Evolutionary conservation across 495 filamentous ascomycete genomes (phyloP), one percentile per base, ranked within the genome.

Genomic region (Gamarada debralockiae): DNA sequence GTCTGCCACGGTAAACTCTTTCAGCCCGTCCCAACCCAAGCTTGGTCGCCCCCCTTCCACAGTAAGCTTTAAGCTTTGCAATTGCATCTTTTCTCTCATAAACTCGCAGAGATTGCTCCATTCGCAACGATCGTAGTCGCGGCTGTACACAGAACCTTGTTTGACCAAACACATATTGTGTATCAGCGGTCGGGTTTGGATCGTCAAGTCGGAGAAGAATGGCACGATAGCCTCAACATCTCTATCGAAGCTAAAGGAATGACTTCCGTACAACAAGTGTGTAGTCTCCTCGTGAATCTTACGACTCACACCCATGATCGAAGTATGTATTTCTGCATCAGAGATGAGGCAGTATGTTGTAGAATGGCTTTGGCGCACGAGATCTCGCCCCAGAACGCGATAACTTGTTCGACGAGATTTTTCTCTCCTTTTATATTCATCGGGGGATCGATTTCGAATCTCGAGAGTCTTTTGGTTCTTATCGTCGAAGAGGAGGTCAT

Each of bases 151-250:
- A 3, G 73, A 64, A 3, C 71, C 73, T 52, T 70, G 69, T 61
- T 82, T 81, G 23, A 73, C 66, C 18, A 81, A 33, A 13, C 65
- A 61, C 23, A 82, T 65, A 31, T 64, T 59, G 15, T 62, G 65
- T 43, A 82, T 65, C 22, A 71, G 66, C 13, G 55, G 48, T 41
- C 73, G 72, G 20, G 71, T 67, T 12, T 43, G 46, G 21, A 65
- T 63, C n/a, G 73, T 74, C 15, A 80, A 68, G 60, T 81, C 79
- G 13, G 63, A 65, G 48, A 81, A 68, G 63, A 82, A 82, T 7
- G 78, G 75, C n/a, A 72, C 64, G 12, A 78, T 67, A 36, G 77
- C 71, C 58, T 80, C 79, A 56, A 82, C 63, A 58, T 77, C 64
- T 48, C 64, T 64, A 23, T 68, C 71, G 61, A 83, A 81, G 53